Evolutionary conservation across 2,329 filamentous ascomycete genomes (phyloP).

Genomic region (Penicillium hesseltinei): DNA sequence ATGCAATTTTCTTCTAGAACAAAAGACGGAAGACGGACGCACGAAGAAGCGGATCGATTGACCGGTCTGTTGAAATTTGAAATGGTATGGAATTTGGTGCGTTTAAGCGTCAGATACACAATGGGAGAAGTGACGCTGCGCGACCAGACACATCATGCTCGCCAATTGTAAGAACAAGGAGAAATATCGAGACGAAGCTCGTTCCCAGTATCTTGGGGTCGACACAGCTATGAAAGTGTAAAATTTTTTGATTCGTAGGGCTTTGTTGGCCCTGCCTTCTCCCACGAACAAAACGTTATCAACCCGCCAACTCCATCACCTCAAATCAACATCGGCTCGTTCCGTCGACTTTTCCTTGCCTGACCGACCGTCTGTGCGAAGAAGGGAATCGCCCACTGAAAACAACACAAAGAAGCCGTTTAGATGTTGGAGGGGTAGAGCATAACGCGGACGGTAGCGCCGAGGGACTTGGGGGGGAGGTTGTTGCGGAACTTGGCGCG

Average conservation of each 20-base stretch:
- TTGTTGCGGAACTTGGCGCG: constrained; percentile 96
- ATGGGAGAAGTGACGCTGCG: constrained; percentile 31
- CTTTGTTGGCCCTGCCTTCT: constrained; percentile 39
- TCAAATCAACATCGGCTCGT: constrained; percentile 39
- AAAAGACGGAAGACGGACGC: constrained; percentile 10
- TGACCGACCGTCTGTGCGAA: constrained; percentile 39
- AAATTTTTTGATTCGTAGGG: constrained; percentile 41
- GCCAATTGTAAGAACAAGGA: constrained; percentile 21
- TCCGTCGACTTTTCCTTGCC: constrained; percentile 38
- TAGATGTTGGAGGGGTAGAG: constrained; percentile 98
- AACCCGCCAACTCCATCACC: constrained; percentile 41
- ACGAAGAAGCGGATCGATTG: constrained; percentile 18
- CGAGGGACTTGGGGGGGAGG: constrained; percentile 94
- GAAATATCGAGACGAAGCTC: constrained; percentile 18
- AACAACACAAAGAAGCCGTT: constrained; percentile 43
- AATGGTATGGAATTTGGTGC: constrained; percentile 38
- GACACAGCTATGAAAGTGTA: constrained; percentile 30
- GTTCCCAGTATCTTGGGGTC: constrained; percentile 26
- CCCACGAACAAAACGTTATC: constrained; percentile 40
- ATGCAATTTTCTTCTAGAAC: constrained; percentile 25
- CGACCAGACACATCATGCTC: constrained; percentile 31
- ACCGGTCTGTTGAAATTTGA: constrained; percentile 23
- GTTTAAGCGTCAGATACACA: constrained; percentile 38
- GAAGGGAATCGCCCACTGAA: constrained; percentile 37
- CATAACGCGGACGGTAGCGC: constrained; percentile 94